These are phyloP conservation scores for Tolypocladium tundrense DNA, from an alignment of 2,329 filamentous ascomycete species.

Conservation along the genomic window DNA sequence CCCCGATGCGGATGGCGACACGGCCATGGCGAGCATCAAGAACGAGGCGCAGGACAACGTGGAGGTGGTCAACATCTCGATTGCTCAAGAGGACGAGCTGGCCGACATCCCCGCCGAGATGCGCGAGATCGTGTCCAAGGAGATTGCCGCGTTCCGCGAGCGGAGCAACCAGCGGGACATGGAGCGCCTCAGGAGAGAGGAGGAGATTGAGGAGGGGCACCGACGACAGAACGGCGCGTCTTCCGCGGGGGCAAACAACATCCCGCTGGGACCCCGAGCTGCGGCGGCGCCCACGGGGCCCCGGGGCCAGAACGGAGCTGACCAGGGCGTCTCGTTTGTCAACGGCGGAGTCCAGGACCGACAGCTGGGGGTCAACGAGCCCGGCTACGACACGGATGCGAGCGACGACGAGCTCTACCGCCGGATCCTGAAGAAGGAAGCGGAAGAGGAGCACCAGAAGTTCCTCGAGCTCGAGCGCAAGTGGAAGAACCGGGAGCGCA, in stretches of 20 bases:
- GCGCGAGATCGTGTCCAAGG: conserved; percentile 86
- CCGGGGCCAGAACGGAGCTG: conserved; percentile 52
- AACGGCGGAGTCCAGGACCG: conserved; percentile 64
- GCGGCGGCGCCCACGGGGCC: conserved; percentile 57
- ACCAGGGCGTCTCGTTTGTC: conserved; percentile 59
- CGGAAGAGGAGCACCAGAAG: conserved; percentile 66
- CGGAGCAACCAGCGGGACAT: conserved; percentile 80
- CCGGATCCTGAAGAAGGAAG: conserved; percentile 59
- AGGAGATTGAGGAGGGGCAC: conserved; percentile 85
- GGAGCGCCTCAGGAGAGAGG: conserved; percentile 78
- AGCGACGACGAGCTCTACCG: conserved; percentile 78
- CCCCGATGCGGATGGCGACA: conserved; percentile 56
- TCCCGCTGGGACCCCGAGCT: conserved; percentile 24
- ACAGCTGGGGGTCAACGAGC: conserved; percentile 44
- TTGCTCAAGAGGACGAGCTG: conserved; percentile 83
- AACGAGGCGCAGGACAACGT: conserved; percentile 53
- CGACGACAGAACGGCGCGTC: conserved; percentile 56
- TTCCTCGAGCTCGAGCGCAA: conserved; percentile 80
- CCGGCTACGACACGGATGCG: conserved; percentile 81
- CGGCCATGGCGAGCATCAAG: conserved; percentile 56
- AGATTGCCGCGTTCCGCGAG: conserved; percentile 91
- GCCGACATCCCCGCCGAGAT: conserved; percentile 93
- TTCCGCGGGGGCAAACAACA: conserved; percentile 52
- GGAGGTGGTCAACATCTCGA: conserved; percentile 82
- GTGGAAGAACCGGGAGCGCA: conserved; percentile 83